Evolutionary conservation across 2,329 filamentous ascomycete genomes (phyloP).

Genomic region (Penicillium sp.): DNA sequence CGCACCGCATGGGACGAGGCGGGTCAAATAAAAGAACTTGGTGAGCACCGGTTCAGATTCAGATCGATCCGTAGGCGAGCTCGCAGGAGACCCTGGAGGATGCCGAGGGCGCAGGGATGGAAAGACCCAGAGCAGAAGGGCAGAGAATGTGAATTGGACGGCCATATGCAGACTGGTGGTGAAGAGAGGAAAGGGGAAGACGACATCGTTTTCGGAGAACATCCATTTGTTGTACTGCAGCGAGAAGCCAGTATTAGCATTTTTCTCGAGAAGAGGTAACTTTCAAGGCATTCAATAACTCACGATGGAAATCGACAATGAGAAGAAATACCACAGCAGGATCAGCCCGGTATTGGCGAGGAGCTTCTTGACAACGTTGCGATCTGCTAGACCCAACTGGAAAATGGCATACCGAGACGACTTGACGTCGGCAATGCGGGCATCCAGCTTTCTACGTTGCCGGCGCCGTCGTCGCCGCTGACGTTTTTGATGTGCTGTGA

Average conservation of each 20-base stretch:
- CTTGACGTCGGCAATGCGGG: conserved; percentile 61
- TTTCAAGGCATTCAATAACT: conserved; percentile 37
- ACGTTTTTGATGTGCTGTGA: conserved; percentile 69
- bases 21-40: conserved; percentile 83
- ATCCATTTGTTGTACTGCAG: conserved; percentile 98
- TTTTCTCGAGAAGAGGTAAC: neutral
- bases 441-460: conserved; percentile 66
- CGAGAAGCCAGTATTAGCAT: neutral
- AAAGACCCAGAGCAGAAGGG: conserved; percentile 73
- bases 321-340: conserved; percentile 85
- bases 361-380: conserved; percentile 66
- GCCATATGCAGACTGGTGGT: conserved; percentile 94
- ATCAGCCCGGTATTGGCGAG: conserved; percentile 79
- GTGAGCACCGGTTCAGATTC: conserved; percentile 67
- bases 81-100: conserved; percentile 25
- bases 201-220: conserved; percentile 79
- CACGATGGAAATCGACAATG: conserved; percentile 86
- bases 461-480: conserved; percentile 64
- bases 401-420: conserved; percentile 68
- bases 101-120: conserved; percentile 72
- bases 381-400: conserved; percentile 61
- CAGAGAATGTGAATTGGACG: conserved; percentile 82
- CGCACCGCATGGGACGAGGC: conserved; percentile 85
- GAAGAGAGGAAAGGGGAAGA: conserved; percentile 93
- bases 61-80: conserved; percentile 46